Base-by-base conservation (phyloP, 2,329 filamentous ascomycete genomes). In the Diaporthe caulivora region DNA sequence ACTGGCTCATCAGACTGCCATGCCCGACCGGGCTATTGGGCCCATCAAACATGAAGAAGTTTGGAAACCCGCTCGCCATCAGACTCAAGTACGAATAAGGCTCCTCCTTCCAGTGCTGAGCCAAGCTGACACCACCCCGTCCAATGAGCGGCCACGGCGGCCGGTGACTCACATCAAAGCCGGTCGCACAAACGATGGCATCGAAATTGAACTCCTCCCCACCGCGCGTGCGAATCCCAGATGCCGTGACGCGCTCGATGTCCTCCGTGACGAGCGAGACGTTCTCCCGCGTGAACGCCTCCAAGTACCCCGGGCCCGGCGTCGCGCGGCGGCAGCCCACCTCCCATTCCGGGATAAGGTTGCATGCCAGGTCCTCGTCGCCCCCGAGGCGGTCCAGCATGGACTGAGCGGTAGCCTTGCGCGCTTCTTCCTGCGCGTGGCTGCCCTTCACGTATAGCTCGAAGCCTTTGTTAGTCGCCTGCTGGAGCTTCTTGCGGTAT, bases 1-100 rank as follows among this genome's bases (percentile, higher is more conserved):
- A 55, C 21, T 54, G 57, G 7, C 31, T 44, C 51, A 71, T 60
- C 31, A 74, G 18, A 8, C 49, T 57, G 2, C 68, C 72, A 26
- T 74, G 72, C 2, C 72, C 72, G 1, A 57, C 58, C 0, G 53
- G 72, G 29, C 49, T 57, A 21, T 74, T 74, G 1, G 72, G 72
- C 7, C 72, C 72, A 5, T 42, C 62, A 53, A 74, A 57, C 60
- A 74, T 73, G 44, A 92, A 84, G 0, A 93, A 82, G 75, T 94
- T 94, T 0, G 92, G 92, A 73, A 93, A 93, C 0, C 87, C 88
- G 0, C 91, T 90, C 0, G 89, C 88, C 0, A 88, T 87, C 0
- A 91, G 76, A 0, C 91, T 91, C n/a, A 93, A 82, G 76, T 94
- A 94, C 0, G 89, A 91, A 76, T 92, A 89, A 0, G 92, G 91